Conservation (phyloP, 2,329 filamentous ascomycete genomes). For the Lasiodiplodia sp. region DNA sequence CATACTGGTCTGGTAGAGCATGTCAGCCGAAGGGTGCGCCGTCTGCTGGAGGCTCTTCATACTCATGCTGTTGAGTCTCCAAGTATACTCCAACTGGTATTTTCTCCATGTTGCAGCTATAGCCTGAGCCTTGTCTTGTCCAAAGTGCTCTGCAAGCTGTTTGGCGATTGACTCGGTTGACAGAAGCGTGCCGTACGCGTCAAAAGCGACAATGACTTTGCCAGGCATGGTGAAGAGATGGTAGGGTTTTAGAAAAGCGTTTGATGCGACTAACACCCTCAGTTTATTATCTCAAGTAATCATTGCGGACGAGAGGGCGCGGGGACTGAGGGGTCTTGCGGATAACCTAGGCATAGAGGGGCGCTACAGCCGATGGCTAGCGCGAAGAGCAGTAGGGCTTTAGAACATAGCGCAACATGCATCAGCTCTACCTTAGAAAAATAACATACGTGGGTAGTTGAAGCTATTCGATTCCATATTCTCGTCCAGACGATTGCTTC, state of each 20-base stretch:
- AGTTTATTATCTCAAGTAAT: neutral
- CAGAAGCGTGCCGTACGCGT: conserved; percentile 77
- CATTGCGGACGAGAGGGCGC: neutral
- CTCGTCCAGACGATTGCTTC: too few relatives aligned
- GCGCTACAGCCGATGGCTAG: neutral
- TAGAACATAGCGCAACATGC: too few relatives aligned
- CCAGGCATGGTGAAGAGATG: conserved; percentile 56
- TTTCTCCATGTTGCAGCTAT: conserved; percentile 70
- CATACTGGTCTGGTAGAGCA: conserved; percentile 61
- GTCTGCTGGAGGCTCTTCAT: conserved; percentile 33
- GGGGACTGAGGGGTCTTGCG: neutral
- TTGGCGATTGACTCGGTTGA: conserved; percentile 73
- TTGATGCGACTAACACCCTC: neutral
- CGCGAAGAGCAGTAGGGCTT: too few relatives aligned
- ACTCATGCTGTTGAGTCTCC: conserved; percentile 80
- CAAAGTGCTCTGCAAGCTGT: conserved; percentile 65
- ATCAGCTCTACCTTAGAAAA: too few relatives aligned
- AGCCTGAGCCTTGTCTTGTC: conserved; percentile 61
- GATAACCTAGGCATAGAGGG: too few relatives aligned
- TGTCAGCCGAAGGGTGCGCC: neutral
- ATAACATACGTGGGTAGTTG: too few relatives aligned
- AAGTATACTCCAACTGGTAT: conserved; percentile 80
- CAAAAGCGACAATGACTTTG: conserved; percentile 69
- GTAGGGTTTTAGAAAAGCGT: neutral
- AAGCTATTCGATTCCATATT: too few relatives aligned